phyloP scores from a whole-genome alignment of 2,329 filamentous ascomycete genomes.

The Exophiala phaeomuriformis region DNA sequence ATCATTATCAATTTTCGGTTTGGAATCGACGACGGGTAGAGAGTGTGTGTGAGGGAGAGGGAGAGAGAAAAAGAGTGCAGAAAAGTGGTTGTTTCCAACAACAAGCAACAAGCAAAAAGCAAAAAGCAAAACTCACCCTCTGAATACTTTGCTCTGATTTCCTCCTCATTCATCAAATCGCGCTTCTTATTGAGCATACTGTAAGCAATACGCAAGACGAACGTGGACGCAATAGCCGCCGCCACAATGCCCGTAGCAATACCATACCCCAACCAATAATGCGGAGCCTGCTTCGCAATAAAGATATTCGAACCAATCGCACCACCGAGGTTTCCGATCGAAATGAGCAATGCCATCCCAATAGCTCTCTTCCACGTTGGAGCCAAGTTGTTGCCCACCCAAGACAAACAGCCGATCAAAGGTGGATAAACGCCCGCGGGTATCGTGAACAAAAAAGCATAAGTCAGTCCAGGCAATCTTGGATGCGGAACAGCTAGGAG shows the following conservation, averaged over 20 bases:
- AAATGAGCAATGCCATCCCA: slow-evolving; percentile 60
- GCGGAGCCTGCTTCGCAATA: slow-evolving; percentile 12
- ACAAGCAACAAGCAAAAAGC: neutral
- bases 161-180: slow-evolving; percentile 12
- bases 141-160: slow-evolving; percentile 17
- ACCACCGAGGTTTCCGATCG: slow-evolving; percentile 43
- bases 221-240: slow-evolving; percentile 8
- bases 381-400: slow-evolving; percentile 52
- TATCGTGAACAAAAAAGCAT: slow-evolving; percentile 27
- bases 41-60: no score
- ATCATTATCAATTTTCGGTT: neutral
- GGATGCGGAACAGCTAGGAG: slow-evolving; percentile 27
- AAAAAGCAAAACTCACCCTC: slow-evolving; percentile 7
- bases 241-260: slow-evolving; percentile 5
- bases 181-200: slow-evolving; percentile 11
- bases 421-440: slow-evolving; percentile 40
- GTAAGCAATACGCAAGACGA: slow-evolving; percentile 8
- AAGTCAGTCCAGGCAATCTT: slow-evolving; percentile 23
- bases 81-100: no score
- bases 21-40: neutral
- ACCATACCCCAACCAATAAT: slow-evolving; percentile 21
- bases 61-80: no score
- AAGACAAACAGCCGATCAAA: slow-evolving; percentile 44
- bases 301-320: slow-evolving; percentile 22
- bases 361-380: slow-evolving; percentile 51